Percentiles rank a stretch among this genome's conserved stretches.
phyloP scores from a whole-genome alignment of 1,139 yeast genomes.

The Wickerhamomyces sp. region DNA sequence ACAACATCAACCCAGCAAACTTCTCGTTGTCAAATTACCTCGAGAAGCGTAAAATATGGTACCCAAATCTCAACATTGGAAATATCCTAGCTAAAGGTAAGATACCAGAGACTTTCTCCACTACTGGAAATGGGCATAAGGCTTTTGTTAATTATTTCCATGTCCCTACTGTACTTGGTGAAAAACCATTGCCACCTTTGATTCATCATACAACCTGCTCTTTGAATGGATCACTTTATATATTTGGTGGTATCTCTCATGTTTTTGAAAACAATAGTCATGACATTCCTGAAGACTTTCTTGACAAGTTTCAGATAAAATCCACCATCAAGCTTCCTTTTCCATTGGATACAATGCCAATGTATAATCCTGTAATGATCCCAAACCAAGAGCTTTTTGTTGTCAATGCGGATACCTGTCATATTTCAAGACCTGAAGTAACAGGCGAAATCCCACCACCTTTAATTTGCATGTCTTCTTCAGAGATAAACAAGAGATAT shows the following conservation, averaged over 20 bases:
- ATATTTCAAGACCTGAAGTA: constrained; percentile 25
- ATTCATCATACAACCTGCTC: constrained; percentile 37
- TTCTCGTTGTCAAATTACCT: constrained; percentile 2
- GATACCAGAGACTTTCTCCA: no score
- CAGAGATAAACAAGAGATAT: constrained; percentile 34
- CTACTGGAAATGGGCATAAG: constrained; percentile 5
- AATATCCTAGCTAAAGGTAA: not conserved
- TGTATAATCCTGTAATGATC: constrained; percentile 35
- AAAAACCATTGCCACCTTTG: constrained; percentile 32
- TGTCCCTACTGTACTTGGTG: constrained; percentile 35
- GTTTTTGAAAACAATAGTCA: constrained; percentile 28
- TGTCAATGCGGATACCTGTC: constrained; percentile 33
- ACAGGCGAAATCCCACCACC: constrained; percentile 39
- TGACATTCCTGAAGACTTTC: constrained; percentile 14
- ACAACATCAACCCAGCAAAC: not conserved
- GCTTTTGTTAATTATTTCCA: constrained; percentile 18
- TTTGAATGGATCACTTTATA: constrained; percentile 30
- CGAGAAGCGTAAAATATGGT: constrained; percentile 11
- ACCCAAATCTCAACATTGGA: constrained; percentile 1
- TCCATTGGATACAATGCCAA: constrained; percentile 35
- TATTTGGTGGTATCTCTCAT: constrained; percentile 39
- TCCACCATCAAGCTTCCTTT: constrained; percentile 39
- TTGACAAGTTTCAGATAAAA: constrained; percentile 28
- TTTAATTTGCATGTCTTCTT: constrained; percentile 33
- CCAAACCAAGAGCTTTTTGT: constrained; percentile 32